Conservation (phyloP, 73 alveolate genomes). For the Paramecium caudatum region DNA sequence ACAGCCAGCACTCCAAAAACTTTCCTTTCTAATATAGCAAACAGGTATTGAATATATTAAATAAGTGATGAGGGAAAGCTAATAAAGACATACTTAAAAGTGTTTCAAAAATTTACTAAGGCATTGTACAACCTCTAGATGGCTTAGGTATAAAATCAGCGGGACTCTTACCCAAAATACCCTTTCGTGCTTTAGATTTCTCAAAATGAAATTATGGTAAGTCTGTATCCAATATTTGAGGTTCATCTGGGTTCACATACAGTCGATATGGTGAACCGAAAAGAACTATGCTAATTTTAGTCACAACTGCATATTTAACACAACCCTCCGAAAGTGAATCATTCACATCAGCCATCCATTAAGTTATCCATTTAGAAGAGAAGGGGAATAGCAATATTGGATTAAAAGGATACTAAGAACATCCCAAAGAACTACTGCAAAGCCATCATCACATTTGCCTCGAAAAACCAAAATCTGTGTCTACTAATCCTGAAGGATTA, state of each 20-base stretch:
- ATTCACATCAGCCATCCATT: background rate
- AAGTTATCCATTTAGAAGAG: background rate
- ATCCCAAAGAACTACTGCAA: constrained; percentile 66
- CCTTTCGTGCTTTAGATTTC: background rate
- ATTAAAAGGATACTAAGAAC: constrained; percentile 50
- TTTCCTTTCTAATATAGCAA: too few species aligned
- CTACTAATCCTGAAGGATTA: background rate
- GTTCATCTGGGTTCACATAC: background rate
- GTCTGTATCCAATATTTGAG: constrained; percentile 8
- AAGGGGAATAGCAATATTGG: background rate
- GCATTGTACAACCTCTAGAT: too few species aligned
- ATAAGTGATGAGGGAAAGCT: too few species aligned
- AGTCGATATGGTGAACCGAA: background rate
- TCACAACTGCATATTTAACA: background rate
- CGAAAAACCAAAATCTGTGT: constrained; percentile 13
- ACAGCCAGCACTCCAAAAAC: too few species aligned
- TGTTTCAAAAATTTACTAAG: too few species aligned
- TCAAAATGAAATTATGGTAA: background rate
- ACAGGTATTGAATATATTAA: too few species aligned
- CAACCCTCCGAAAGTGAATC: background rate
- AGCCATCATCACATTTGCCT: constrained; percentile 57
- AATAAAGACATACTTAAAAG: too few species aligned
- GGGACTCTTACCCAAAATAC: too few species aligned
- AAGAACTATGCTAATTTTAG: background rate
- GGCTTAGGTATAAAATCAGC: too few species aligned